Percentiles rank a stretch among this genome's conserved stretches.
These are phyloP conservation scores for Neurospora sp. DNA, from an alignment of 495 filamentous ascomycete species.

Conservation along the genomic window DNA sequence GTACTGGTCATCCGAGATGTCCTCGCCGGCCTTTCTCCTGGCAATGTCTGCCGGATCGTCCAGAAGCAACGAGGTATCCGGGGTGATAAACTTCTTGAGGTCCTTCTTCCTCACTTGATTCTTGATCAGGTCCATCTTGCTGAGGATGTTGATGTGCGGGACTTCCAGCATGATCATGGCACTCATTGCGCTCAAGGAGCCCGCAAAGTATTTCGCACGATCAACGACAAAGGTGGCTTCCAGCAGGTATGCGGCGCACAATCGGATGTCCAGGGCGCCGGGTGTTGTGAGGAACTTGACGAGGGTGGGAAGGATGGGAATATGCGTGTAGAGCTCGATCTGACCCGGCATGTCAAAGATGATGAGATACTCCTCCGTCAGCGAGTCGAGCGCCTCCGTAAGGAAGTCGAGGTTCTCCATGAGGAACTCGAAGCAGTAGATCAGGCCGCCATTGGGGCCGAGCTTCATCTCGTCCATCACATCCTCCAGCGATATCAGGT, in stretches of 20 bases:
- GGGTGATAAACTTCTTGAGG: constrained; percentile 75
- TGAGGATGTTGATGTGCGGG: constrained; percentile 87
- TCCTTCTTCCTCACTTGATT: constrained; percentile 73
- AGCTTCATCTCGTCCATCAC: constrained; percentile 95
- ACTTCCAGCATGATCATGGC: constrained; percentile 98
- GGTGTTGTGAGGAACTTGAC: constrained; percentile 68
- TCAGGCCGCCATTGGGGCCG: constrained; percentile 90
- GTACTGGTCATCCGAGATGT: constrained; percentile 26
- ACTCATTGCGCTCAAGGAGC: constrained; percentile 90
- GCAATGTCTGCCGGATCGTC: constrained; percentile 50
- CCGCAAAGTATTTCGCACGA: constrained; percentile 92
- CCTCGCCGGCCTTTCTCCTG: constrained; percentile 29
- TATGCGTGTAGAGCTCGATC: constrained; percentile 97
- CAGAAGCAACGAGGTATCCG: constrained; percentile 67
- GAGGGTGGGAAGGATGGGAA: constrained; percentile 82
- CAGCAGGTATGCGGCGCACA: constrained; percentile 93
- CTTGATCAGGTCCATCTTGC: constrained; percentile 93
- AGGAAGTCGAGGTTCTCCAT: constrained; percentile 95
- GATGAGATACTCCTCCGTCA: constrained; percentile 90
- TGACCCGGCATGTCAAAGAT: constrained; percentile 98
- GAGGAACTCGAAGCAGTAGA: constrained; percentile 96
- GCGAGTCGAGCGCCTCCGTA: constrained; percentile 71
- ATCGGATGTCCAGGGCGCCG: constrained; percentile 74
- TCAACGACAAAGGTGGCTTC: constrained; percentile 93
- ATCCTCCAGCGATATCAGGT: constrained; percentile 91